Conservation (phyloP, 441 rosid genomes). For the Viola pubescens region DNA sequence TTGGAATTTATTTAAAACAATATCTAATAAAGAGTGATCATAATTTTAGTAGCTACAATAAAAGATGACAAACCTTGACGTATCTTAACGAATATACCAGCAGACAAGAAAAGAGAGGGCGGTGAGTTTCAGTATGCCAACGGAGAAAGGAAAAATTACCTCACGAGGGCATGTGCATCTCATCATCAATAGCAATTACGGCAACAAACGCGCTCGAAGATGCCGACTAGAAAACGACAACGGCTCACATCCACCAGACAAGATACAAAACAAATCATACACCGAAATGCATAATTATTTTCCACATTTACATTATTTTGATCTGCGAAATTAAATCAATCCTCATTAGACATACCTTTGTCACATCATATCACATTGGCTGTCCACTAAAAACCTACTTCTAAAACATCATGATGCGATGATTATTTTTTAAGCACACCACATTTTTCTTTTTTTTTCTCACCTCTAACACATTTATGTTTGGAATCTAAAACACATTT, state of each 20-base stretch:
- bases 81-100: too few relatives aligned
- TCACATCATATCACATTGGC: not conserved
- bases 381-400: slow-evolving; percentile 11
- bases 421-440: not conserved
- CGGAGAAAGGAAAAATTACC: not conserved
- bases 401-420: not conserved
- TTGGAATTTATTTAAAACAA: too few relatives aligned
- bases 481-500: too few relatives aligned
- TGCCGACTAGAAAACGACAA: slow-evolving; percentile 1
- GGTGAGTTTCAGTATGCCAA: too few relatives aligned
- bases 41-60: too few relatives aligned
- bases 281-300: not conserved
- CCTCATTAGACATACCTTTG: not conserved
- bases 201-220: slow-evolving; percentile 18
- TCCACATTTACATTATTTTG: slow-evolving; percentile 15
- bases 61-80: too few relatives aligned
- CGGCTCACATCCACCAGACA: not conserved
- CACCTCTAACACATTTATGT: too few relatives aligned
- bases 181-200: slow-evolving; percentile 7
- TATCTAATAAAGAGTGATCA: too few relatives aligned
- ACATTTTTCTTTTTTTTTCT: not conserved
- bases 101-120: too few relatives aligned
- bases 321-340: not conserved
- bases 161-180: not conserved
- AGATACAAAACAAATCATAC: not conserved